Conservation (phyloP, 768 basidiomycete species). For the Trametes cingulata region DNA sequence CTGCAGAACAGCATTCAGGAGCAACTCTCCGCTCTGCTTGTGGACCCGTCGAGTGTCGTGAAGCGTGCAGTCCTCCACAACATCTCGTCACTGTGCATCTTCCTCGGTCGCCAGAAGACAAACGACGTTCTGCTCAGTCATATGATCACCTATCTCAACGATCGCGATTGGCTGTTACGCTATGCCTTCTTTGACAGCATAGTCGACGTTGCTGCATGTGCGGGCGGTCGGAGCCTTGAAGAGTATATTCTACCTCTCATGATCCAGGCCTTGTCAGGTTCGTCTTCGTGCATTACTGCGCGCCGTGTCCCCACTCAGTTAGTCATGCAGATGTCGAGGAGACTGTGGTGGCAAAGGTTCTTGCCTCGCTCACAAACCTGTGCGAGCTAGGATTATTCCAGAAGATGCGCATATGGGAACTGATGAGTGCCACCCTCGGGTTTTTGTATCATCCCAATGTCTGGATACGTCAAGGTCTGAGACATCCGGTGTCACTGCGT, state of each 20-base stretch:
- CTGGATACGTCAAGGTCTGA: slow-evolving; percentile 92
- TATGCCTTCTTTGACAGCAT: slow-evolving; percentile 95
- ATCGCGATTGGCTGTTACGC: slow-evolving; percentile 89
- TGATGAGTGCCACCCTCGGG: slow-evolving; percentile 84
- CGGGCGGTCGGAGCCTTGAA: slow-evolving; percentile 87
- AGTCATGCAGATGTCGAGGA: slow-evolving; percentile 82
- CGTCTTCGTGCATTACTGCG: neutral
- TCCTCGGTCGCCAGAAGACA: slow-evolving; percentile 89
- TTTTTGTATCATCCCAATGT: slow-evolving; percentile 94
- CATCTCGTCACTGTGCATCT: slow-evolving; percentile 88
- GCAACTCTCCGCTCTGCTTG: slow-evolving; percentile 80
- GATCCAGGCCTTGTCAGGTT: slow-evolving; percentile 93
- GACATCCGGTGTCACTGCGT: no score
- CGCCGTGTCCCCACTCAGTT: slow-evolving; percentile 8
- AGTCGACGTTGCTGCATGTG: slow-evolving; percentile 92
- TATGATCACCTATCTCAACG: slow-evolving; percentile 83
- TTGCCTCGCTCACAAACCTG: slow-evolving; percentile 84
- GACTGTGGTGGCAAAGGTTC: slow-evolving; percentile 86
- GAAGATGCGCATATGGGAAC: slow-evolving; percentile 96
- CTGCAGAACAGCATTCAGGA: slow-evolving; percentile 85
- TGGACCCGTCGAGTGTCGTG: slow-evolving; percentile 87
- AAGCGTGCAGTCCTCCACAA: slow-evolving; percentile 88
- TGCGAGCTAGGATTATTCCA: slow-evolving; percentile 89
- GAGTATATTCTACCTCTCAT: slow-evolving; percentile 97
- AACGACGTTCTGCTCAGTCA: slow-evolving; percentile 93